These are phyloP conservation scores for Yarrowia keelungensis DNA, from an alignment of 805 yeast species.

Conservation along the genomic window DNA sequence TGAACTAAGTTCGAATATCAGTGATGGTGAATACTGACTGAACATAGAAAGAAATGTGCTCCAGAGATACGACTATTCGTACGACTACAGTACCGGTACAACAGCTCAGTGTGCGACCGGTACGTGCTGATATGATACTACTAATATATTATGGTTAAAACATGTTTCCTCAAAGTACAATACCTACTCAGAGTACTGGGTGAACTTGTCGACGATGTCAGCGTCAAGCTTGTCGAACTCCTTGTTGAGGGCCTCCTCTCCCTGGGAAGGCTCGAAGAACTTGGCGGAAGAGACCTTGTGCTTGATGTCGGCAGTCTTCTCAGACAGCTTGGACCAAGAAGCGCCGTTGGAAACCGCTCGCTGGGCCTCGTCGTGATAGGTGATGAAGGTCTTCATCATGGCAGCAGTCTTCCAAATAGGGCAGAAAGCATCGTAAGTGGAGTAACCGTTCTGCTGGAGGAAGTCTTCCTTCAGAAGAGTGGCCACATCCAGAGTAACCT, in stretches of 20 bases:
- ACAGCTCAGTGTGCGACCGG: too few relatives aligned
- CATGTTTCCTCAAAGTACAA: not conserved
- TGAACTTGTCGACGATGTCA: constrained; percentile 86
- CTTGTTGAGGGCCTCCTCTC: constrained; percentile 75
- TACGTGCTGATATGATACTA: not conserved
- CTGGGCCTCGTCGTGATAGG: constrained; percentile 96
- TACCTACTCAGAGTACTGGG: constrained; percentile 48
- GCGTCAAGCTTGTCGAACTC: constrained; percentile 80
- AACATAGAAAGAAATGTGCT: too few relatives aligned
- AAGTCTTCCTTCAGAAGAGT: constrained; percentile 94
- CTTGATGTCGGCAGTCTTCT: constrained; percentile 87
- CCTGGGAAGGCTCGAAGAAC: constrained; percentile 94
- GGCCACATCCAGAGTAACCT: constrained; percentile 94
- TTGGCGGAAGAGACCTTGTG: constrained; percentile 94
- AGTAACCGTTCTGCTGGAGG: constrained; percentile 99
- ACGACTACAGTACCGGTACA: too few relatives aligned
- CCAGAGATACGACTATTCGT: too few relatives aligned
- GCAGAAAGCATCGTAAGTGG: constrained; percentile 97
- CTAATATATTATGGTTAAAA: constrained; percentile 30
- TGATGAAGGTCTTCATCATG: constrained; percentile 94
- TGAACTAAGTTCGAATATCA: too few relatives aligned
- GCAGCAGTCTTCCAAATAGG: constrained; percentile 99
- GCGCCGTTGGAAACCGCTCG: constrained; percentile 94
- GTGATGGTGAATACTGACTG: too few relatives aligned
- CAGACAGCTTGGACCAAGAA: constrained; percentile 90